Conservation (phyloP, 139 green algal species). For the Coccomyxa sp. region DNA sequence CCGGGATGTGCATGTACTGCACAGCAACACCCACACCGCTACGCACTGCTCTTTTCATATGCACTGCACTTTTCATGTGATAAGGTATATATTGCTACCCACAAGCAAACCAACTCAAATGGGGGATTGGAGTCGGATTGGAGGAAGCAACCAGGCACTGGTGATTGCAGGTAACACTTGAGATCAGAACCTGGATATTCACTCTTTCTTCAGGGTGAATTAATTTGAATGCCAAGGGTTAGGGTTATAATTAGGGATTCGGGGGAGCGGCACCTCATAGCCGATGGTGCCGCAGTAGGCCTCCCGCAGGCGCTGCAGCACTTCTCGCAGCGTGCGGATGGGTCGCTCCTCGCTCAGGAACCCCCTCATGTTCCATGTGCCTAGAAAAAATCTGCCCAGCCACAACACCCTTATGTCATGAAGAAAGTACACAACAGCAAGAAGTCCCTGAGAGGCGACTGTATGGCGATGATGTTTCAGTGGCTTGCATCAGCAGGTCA, state of each 20-base stretch:
- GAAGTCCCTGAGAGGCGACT: not conserved
- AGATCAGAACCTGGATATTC: too few species aligned
- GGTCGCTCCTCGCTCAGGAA: constrained; percentile 87
- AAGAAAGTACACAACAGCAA: not conserved
- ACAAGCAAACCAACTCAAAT: not conserved
- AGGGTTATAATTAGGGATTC: too few species aligned
- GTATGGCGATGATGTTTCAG: too few species aligned
- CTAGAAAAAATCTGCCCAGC: constrained; percentile 85
- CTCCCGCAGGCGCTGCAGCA: constrained; percentile 79
- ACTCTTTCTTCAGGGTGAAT: too few species aligned
- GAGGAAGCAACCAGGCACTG: too few species aligned
- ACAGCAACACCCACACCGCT: not conserved
- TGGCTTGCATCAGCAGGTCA: too few species aligned
- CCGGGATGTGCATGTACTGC: constrained; percentile 98
- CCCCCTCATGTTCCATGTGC: constrained; percentile 81
- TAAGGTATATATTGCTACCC: not conserved
- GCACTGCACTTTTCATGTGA: not conserved
- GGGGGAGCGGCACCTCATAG: constrained; percentile 69
- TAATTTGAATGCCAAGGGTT: too few species aligned
- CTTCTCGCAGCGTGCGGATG: constrained; percentile 79
- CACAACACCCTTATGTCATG: not conserved
- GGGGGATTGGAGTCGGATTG: too few species aligned
- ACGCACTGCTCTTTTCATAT: not conserved
- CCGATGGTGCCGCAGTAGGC: constrained; percentile 90
- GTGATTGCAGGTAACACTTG: too few species aligned